Conservation (phyloP, 2,329 filamentous ascomycete genomes). For the Neofusicoccum sp. region DNA sequence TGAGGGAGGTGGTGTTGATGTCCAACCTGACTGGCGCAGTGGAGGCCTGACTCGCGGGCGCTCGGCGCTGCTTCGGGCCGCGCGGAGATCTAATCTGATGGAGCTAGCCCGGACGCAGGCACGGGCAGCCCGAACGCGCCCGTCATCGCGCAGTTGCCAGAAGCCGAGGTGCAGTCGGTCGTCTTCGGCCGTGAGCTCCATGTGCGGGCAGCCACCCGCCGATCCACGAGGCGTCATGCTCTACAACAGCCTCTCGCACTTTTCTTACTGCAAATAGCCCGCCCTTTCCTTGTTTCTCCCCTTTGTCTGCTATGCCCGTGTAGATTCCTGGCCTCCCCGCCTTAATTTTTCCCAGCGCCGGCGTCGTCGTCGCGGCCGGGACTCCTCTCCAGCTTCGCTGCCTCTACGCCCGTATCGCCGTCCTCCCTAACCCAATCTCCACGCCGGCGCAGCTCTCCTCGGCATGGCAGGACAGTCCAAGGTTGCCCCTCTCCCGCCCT, state of each 20-base stretch:
- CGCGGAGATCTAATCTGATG: conserved; percentile 11
- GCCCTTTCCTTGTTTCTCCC: not conserved
- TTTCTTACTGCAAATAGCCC: conserved; percentile 5
- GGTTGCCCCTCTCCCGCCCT: conserved; percentile 74
- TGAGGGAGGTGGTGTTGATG: not conserved
- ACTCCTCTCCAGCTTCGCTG: not conserved
- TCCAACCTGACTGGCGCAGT: not conserved
- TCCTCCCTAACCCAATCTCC: conserved; percentile 7
- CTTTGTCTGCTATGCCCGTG: conserved; percentile 2
- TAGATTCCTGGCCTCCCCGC: not conserved
- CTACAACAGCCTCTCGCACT: conserved; percentile 9
- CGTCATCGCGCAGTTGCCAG: not conserved
- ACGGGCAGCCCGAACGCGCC: not conserved
- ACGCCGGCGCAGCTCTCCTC: not conserved
- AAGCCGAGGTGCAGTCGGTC: conserved; percentile 21
- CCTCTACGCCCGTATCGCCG: conserved; percentile 4
- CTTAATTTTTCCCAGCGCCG: not conserved
- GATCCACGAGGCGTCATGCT: conserved; percentile 15
- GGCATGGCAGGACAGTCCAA: conserved; percentile 64
- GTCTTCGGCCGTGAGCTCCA: conserved; percentile 17
- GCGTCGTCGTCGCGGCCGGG: not conserved
- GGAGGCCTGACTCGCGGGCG: not conserved
- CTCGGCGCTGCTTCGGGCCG: not conserved
- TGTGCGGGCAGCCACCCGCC: conserved; percentile 16
- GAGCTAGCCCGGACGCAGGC: not conserved